Base-by-base conservation (phyloP, 1,284 basidiomycete genomes). In the Schizopora paradoxa region DNA sequence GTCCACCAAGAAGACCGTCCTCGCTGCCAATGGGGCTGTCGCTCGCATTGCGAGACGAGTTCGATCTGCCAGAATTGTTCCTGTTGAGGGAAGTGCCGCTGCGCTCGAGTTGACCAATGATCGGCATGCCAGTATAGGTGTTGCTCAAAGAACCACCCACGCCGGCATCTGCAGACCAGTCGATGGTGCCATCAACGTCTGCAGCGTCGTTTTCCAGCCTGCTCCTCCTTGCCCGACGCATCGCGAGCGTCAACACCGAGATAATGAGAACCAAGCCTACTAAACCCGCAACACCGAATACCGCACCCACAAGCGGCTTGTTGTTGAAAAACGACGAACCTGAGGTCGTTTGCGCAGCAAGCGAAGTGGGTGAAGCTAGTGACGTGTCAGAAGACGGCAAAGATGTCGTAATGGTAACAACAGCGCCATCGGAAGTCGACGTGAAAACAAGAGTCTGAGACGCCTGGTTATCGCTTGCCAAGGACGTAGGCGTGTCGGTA, bases 281-380 rank as follows among this genome's bases (percentile, higher is more conserved):
- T 31, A 85, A 50, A 8, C 74, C 77, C 13, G 68, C 67, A n/a
- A 79, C 49, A 18, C 68, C 64, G 52, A 86, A 82, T 10, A 84
- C 69, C 11, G 73, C 62, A 6, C 76, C 76, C 26, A 74, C 73
- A 18, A 80, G 65, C 10, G 73, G 66, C 60, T 79, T 82, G 62
- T 86, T 81, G 50, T 76, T 61, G 34, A 85, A 58, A 65, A 86
- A 86, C 16, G 68, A 58, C 16, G 65, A 60, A 16, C 57, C 42
- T 7, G 63, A 36, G 23, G 59, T 29, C 14, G 59, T 41, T 1
- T 54, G 33, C 6, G 58, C 37, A 3, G 49, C 32, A 1, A 43
- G 21, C 16, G 39, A 7, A 2, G 40, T 28, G n/a, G 28, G 34
- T 11, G 57, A 29, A 4, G 46, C 22, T n/a, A 35, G 26, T 4